phyloP scores from a whole-genome alignment of 208 protist species.

The Leishmania gerbilli region DNA sequence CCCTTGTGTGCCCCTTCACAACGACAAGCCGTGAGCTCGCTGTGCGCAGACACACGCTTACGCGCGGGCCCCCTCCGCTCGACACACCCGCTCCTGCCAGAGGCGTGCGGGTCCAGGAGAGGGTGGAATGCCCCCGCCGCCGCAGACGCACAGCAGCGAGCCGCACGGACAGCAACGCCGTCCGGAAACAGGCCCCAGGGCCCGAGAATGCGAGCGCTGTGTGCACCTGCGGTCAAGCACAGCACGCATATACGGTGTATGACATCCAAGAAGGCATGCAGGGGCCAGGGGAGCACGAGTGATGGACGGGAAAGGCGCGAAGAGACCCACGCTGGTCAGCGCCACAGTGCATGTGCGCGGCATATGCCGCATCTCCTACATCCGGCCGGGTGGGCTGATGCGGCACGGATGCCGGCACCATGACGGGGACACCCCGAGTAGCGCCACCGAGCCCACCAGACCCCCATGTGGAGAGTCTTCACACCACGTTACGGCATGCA shows the following conservation, averaged over 20 bases:
- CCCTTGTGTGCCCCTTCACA: neutral
- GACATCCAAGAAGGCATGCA: neutral
- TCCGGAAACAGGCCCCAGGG: neutral
- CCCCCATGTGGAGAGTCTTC: neutral
- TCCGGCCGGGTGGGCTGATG: neutral
- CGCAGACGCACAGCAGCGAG: neutral
- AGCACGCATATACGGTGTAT: neutral
- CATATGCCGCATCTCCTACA: neutral
- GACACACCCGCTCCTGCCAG: neutral
- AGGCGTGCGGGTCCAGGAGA: neutral
- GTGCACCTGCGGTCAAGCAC: neutral
- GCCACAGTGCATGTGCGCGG: neutral
- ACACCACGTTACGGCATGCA: neutral
- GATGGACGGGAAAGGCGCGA: neutral
- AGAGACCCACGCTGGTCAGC: neutral
- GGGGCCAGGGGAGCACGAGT: neutral
- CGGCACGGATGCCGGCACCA: neutral
- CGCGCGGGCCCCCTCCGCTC: neutral
- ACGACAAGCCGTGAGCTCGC: neutral
- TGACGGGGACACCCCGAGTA: neutral
- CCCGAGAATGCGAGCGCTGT: neutral
- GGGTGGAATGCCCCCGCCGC: too few relatives aligned
- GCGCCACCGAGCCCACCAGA: too few relatives aligned
- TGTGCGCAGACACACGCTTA: neutral
- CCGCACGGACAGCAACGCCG: neutral